Percentiles rank a stretch among this genome's conserved stretches.
These are phyloP conservation scores for Citrus sp. DNA, from an alignment of 345 rosid genomes.

Conservation along the genomic window DNA sequence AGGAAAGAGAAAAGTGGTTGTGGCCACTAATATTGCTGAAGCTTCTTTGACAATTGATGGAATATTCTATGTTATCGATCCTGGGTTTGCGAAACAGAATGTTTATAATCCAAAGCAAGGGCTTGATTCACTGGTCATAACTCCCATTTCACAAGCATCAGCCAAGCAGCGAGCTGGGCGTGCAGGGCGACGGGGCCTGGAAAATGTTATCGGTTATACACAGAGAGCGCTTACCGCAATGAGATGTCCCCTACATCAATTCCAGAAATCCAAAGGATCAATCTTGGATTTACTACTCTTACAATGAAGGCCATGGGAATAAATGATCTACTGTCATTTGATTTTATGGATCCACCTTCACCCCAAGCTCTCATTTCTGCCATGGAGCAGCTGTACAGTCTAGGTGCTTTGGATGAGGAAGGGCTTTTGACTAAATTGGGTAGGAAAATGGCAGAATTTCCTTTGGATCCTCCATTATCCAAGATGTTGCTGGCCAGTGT, in stretches of 20 bases:
- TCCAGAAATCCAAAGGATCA: constrained; percentile 91
- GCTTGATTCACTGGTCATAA: constrained; percentile 68
- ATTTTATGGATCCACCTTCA: constrained; percentile 76
- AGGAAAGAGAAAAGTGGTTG: constrained; percentile 80
- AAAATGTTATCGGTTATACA: constrained; percentile 75
- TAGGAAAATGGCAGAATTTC: constrained; percentile 96
- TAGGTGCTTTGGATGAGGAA: constrained; percentile 91
- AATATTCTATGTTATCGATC: constrained; percentile 76
- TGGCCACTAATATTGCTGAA: constrained; percentile 86
- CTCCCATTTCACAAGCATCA: constrained; percentile 87
- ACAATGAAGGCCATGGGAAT: constrained; percentile 96
- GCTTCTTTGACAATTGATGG: constrained; percentile 83
- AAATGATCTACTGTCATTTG: constrained; percentile 71
- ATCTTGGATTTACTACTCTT: constrained; percentile 65
- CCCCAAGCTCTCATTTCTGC: constrained; percentile 85
- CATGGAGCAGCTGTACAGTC: constrained; percentile 78
- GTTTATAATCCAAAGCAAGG: constrained; percentile 83
- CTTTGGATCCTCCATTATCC: constrained; percentile 84
- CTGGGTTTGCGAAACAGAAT: constrained; percentile 81
- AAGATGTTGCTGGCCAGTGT: constrained; percentile 96
- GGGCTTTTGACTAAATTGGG: constrained; percentile 89
- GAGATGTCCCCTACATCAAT: constrained; percentile 77
- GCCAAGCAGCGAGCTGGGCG: constrained; percentile 88
- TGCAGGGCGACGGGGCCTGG: constrained; percentile 93
- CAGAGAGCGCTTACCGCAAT: constrained; percentile 75